Evolutionary conservation across 2,329 filamentous ascomycete genomes (phyloP), one percentile per base, ranked within the genome.

Genomic region (Metarhizium robertsii): DNA sequence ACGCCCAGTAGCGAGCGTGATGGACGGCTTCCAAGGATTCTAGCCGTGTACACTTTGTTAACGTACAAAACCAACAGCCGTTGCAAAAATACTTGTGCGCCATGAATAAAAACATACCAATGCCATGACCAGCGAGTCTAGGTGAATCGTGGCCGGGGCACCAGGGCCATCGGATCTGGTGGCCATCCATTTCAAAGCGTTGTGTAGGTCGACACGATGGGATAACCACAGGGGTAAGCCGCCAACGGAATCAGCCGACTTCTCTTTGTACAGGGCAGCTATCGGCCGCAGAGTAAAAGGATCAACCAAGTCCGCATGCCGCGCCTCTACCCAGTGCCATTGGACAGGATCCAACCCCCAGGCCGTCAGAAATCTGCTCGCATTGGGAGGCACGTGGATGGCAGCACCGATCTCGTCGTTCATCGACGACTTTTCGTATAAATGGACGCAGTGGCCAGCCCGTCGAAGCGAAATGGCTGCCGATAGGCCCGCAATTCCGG

Each of bases 201-300:
- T 65, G 54, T 75, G 72, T 54, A 75, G 55, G 54, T 75, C 73
- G 3, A 73, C 72, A 0, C 73, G 65, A 52, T 75, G 71, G 6
- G 67, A 63, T 40, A 70, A 66, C 58, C 68, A 73, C 58, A 67
- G 64, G 4, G 66, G 62, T 10, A 64, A 63, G 2, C 68, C 68
- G 36, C 67, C 70, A 2, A 59, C 57, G 2, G 56, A 55, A 2
- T 34, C 29, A 2, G 64, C 62, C 48, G 59, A 64, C n/a, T 59
- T 51, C 1, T 55, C 59, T 25, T 52, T 50, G 3, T 55, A 55
- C 7, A 60, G 2, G 3, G 25, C 34, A 13, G 53, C 50, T 16
- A 20, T 57, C 14, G 55, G 54, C 14, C 67, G 59, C 45, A 70
- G 58, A 6, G 66, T 68, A 20, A 61, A 59, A 4, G 64, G 66